These are phyloP conservation scores for Chaetomium fimeti DNA, from an alignment of 495 filamentous ascomycete genomes.

Conservation along the genomic window DNA sequence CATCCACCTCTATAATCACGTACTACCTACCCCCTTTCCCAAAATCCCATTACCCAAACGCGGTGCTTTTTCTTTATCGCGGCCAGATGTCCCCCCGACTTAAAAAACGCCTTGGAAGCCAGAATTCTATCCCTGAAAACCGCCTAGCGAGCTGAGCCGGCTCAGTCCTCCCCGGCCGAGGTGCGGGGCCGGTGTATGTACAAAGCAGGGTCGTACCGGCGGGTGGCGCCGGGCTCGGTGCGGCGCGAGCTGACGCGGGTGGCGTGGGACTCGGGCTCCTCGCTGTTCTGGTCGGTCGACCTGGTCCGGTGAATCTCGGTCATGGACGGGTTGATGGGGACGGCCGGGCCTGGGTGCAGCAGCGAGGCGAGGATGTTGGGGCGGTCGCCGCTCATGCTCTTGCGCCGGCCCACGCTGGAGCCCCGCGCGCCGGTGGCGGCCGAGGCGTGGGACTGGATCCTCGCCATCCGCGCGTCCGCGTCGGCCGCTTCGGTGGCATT, in stretches of 20 bases:
- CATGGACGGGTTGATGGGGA: constrained; percentile 17
- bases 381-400: constrained; percentile 33
- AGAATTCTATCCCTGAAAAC: constrained; percentile 10
- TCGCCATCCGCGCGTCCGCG: constrained; percentile 53
- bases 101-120: constrained; percentile 6
- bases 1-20: neutral
- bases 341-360: constrained; percentile 41
- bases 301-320: constrained; percentile 11
- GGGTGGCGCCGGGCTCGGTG: constrained; percentile 17
- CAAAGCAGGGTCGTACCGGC: neutral
- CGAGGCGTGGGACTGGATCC: constrained; percentile 55
- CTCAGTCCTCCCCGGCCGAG: constrained; percentile 3
- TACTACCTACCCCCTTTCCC: neutral
- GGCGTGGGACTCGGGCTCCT: constrained; percentile 20
- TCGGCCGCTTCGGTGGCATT: constrained; percentile 67
- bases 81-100: neutral
- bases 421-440: constrained; percentile 31
- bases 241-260: constrained; percentile 21
- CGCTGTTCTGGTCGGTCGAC: constrained; percentile 14
- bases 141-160: neutral
- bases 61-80: neutral
- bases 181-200: constrained; percentile 11
- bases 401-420: constrained; percentile 27
- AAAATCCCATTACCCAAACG: neutral
- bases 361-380: constrained; percentile 38